phyloP scores from a whole-genome alignment of 148 eudicot species.

The Spergularia bocconei region DNA sequence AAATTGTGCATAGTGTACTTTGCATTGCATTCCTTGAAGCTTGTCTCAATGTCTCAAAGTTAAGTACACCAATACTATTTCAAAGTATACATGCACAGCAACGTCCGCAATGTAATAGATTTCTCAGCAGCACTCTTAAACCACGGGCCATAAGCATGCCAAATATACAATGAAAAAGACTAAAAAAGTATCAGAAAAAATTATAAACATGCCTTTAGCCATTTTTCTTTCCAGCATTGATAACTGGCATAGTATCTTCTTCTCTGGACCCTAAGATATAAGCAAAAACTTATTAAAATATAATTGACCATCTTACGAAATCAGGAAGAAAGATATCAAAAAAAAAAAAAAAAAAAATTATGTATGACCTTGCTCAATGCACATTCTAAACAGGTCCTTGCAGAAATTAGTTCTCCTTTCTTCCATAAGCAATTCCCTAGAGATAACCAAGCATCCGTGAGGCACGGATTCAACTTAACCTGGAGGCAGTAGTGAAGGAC shows the following conservation, averaged over 20 bases:
- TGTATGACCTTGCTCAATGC: slow-evolving; percentile 74
- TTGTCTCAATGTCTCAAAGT: too few species aligned
- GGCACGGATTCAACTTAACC: slow-evolving; percentile 94
- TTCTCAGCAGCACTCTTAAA: not conserved
- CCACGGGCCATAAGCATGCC: not conserved
- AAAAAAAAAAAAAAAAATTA: slow-evolving; percentile 5
- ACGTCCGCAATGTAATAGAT: not conserved
- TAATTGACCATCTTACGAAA: not conserved
- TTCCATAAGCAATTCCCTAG: slow-evolving; percentile 94
- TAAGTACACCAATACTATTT: not conserved
- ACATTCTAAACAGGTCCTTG: slow-evolving; percentile 67
- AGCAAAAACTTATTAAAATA: slow-evolving; percentile 14
- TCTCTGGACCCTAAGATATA: slow-evolving; percentile 64
- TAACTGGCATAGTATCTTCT: slow-evolving; percentile 76
- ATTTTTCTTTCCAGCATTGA: slow-evolving; percentile 93
- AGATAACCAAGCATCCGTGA: slow-evolving; percentile 87
- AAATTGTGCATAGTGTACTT: not conserved
- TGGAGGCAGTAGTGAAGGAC: slow-evolving; percentile 27
- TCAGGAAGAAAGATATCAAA: slow-evolving; percentile 6
- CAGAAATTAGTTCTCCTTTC: slow-evolving; percentile 70
- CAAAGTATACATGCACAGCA: not conserved
- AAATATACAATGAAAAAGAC: not conserved
- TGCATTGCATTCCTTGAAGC: too few species aligned
- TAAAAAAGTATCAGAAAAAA: slow-evolving; percentile 9
- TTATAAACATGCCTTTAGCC: slow-evolving; percentile 69